phyloP scores from a whole-genome alignment of 352 stramenopile genomes.

The Phytophthora uliginosa region DNA sequence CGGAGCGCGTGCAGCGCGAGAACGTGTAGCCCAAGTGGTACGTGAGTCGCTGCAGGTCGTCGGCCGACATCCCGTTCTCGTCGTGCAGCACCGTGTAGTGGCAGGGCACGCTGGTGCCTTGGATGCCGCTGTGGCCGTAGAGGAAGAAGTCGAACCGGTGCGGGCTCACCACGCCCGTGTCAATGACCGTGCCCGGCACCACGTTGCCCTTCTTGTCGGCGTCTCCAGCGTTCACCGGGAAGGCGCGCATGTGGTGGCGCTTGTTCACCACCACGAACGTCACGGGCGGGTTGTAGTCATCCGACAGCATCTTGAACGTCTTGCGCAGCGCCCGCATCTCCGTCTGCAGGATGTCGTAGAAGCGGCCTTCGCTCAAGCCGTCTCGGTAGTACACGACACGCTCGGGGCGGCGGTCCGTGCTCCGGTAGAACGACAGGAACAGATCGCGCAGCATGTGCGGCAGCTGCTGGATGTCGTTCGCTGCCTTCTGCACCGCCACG shows the following conservation, averaged over 20 bases:
- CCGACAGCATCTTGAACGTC: constrained; percentile 67
- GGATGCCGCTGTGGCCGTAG: constrained; percentile 82
- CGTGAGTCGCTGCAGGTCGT: constrained; percentile 72
- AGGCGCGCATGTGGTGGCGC: constrained; percentile 87
- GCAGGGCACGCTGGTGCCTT: constrained; percentile 80
- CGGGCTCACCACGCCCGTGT: constrained; percentile 80
- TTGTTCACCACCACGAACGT: constrained; percentile 92
- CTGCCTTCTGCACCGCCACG: constrained; percentile 54
- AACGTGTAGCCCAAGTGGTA: constrained; percentile 87
- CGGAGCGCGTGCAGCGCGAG: constrained; percentile 80
- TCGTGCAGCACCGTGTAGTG: constrained; percentile 89
- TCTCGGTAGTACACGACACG: constrained; percentile 90
- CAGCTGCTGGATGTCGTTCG: constrained; percentile 63
- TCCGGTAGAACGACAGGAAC: constrained; percentile 77
- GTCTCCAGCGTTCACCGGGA: constrained; percentile 43
- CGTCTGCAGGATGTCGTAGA: constrained; percentile 73
- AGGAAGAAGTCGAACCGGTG: constrained; percentile 89
- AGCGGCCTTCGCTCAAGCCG: constrained; percentile 86
- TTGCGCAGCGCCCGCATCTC: constrained; percentile 82
- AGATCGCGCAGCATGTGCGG: constrained; percentile 73
- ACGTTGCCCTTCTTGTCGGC: constrained; percentile 75
- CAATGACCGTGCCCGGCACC: constrained; percentile 76
- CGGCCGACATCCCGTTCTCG: constrained; percentile 66
- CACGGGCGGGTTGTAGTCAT: constrained; percentile 73
- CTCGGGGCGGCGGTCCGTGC: constrained; percentile 71